Conservation (phyloP, 1,284 basidiomycete species). For the Ustanciosporium gigantosporum region DNA sequence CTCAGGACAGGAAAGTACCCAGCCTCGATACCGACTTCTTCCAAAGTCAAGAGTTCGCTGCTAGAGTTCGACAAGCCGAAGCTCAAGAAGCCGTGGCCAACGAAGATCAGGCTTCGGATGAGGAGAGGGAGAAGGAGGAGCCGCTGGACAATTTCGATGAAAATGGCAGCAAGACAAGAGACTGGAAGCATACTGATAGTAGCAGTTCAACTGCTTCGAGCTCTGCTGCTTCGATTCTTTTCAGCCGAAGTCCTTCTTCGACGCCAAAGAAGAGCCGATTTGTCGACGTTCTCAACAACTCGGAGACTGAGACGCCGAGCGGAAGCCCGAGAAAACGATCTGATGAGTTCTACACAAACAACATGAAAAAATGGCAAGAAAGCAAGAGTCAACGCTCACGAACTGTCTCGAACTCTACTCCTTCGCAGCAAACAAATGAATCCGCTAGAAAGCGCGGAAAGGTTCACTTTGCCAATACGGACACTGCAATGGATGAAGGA, state of each 20-base stretch:
- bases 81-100: slow-evolving; percentile 30
- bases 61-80: slow-evolving; percentile 41
- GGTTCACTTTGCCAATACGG: neutral
- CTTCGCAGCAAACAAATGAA: neutral
- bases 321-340: slow-evolving; percentile 8
- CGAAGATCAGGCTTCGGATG: slow-evolving; percentile 17
- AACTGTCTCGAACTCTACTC: neutral
- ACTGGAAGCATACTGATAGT: slow-evolving; percentile 28
- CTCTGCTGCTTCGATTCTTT: slow-evolving; percentile 10
- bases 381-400: slow-evolving; percentile 9
- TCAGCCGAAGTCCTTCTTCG: slow-evolving; percentile 16
- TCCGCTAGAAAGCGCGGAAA: neutral
- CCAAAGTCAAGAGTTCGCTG: slow-evolving; percentile 55
- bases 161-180: neutral
- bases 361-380: slow-evolving; percentile 23
- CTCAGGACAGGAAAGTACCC: slow-evolving; percentile 25
- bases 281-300: slow-evolving; percentile 1
- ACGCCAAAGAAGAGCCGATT: slow-evolving; percentile 21
- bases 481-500: neutral
- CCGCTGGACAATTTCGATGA: neutral
- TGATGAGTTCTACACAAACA: slow-evolving; percentile 14
- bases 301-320: slow-evolving; percentile 5
- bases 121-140: slow-evolving; percentile 9
- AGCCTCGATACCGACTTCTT: slow-evolving; percentile 55
- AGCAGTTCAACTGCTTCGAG: slow-evolving; percentile 6